These are phyloP conservation scores for Agarophyton chilense DNA, from an alignment of 23 red algal species.

Conservation along the genomic window DNA sequence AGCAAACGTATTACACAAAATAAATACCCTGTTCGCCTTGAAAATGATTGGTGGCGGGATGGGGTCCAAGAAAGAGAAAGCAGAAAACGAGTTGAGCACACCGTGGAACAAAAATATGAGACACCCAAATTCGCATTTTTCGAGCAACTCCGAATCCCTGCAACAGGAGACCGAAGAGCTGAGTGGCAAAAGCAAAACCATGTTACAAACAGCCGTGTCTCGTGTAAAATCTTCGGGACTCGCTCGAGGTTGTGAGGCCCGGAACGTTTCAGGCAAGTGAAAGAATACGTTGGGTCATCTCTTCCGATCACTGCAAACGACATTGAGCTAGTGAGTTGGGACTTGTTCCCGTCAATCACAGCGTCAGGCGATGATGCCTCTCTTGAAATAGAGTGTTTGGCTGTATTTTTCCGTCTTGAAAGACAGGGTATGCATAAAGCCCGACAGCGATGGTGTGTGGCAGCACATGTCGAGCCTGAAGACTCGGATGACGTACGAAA, in stretches of 20 bases:
- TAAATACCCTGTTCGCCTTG: not conserved
- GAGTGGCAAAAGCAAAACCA: not conserved
- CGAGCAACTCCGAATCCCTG: too few species aligned
- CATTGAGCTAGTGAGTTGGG: too few species aligned
- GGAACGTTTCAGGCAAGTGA: too few species aligned
- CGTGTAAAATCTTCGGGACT: too few species aligned
- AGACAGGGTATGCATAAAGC: not conserved
- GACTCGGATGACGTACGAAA: not conserved
- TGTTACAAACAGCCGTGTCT: too few species aligned
- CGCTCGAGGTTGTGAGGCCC: too few species aligned
- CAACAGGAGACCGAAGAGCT: too few species aligned
- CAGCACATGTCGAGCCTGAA: not conserved
- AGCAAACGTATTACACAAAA: too few species aligned
- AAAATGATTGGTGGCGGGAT: not conserved
- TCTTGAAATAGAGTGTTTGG: not conserved
- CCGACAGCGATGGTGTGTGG: not conserved
- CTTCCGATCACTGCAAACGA: too few species aligned
- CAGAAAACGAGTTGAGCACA: not conserved
- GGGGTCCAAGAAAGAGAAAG: not conserved
- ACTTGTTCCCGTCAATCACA: too few species aligned
- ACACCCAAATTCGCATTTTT: not conserved
- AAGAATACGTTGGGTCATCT: too few species aligned
- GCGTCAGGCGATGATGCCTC: not conserved
- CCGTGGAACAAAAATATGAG: too few species aligned
- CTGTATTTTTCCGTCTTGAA: not conserved